Base-by-base conservation (phyloP, 441 rosid species). In the Biscutella laevigata region DNA sequence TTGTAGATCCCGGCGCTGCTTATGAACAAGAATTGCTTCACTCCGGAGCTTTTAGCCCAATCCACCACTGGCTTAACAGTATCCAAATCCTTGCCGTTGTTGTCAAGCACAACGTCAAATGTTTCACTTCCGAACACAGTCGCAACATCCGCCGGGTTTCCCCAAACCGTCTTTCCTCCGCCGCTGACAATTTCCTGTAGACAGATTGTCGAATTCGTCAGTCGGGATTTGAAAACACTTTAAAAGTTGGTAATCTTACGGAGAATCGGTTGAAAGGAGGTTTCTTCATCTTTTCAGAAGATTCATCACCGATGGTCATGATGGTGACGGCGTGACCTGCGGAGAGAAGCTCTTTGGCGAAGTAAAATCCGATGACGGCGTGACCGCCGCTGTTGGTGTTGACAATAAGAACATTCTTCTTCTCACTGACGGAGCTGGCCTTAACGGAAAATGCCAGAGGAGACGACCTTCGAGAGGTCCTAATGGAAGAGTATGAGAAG, bases 1-100 rank as follows among this genome's bases (percentile, higher is more conserved):
- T 78, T 74, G 71, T 90, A 87, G 71, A 90, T 90, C 42, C 95
- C 98, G 3, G 96, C 98, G 21, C 95, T 91, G 78, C 96, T 87
- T 57, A 87, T 85, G 75, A 66, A 91, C 67, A 85, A 37, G 71
- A 91, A 83, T 42, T 85, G 95, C 76, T 91, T 78, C 66, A 66
- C 94, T 5, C 90, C 91, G 4, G 75, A 54, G 68, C 81, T 78
- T 68, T 87, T 84, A 4, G 95, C 96, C 94, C 87, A 91, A 74
- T 84, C 98, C 10, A 54, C 80, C 47, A 87, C 88, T 1, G 95
- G 98, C 69, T 82, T 83, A 34, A 87, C 95, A 54, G 86, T 29
- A 37, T 87, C 90, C 22, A 84, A 64, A 59, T 83, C 82, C 77
- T 90, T 90, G 77, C 96, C 98, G 57, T 90, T 90, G 76, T 90